phyloP scores from a whole-genome alignment of 768 basidiomycete species.

The Boletus sp. region DNA sequence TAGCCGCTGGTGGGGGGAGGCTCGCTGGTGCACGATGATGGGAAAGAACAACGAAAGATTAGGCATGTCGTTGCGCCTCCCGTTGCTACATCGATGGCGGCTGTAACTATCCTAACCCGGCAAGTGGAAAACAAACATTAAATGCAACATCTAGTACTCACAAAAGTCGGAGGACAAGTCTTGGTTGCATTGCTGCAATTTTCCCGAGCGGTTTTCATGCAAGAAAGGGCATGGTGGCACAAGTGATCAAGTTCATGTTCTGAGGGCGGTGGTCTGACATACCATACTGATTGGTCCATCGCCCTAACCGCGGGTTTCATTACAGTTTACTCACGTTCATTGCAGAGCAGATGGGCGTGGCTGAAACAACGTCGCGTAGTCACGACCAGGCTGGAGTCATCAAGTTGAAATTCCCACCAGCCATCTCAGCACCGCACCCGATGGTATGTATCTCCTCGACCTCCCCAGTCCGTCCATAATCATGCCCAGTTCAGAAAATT shows the following conservation, averaged over 20 bases:
- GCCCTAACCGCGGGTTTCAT: background rate
- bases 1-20: conserved; percentile 35
- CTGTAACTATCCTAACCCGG: conserved; percentile 17
- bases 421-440: conserved; percentile 2
- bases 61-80: background rate
- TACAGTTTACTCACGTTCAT: background rate
- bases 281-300: background rate
- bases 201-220: background rate
- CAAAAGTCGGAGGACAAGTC: background rate
- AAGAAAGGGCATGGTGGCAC: background rate
- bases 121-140: background rate
- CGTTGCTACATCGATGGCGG: conserved; percentile 21
- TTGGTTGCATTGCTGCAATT: background rate
- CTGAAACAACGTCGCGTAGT: background rate
- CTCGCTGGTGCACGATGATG: conserved; percentile 23
- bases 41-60: conserved; percentile 19
- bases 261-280: background rate
- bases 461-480: background rate
- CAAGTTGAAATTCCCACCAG: conserved; percentile 2
- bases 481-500: conserved; percentile 59
- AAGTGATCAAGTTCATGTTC: background rate
- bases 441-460: conserved; percentile 14
- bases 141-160: background rate
- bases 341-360: background rate
- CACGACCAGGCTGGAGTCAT: too few species aligned